A percentile compares a stretch with the other conserved stretches of the same genome.
Evolutionary conservation across 1,284 basidiomycete genomes (phyloP).

Genomic region (Flammula alnicola): DNA sequence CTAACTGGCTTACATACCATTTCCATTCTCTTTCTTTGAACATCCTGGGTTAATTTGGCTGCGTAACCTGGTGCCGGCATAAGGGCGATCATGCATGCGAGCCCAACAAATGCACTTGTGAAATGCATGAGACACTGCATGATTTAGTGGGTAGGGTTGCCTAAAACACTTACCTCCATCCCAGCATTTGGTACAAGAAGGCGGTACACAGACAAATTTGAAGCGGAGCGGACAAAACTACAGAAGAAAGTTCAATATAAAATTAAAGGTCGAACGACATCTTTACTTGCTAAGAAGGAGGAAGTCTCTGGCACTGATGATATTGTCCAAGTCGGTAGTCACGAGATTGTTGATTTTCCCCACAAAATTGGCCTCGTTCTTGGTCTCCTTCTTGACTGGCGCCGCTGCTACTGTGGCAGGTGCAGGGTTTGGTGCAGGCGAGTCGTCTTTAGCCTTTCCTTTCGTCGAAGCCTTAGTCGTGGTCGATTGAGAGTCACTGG

Average conservation of each 20-base stretch:
- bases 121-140: background rate
- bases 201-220: slow-evolving; percentile 33
- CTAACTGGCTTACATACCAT: no score
- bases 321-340: slow-evolving; percentile 45
- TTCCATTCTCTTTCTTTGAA: slow-evolving; percentile 35
- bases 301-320: slow-evolving; percentile 23
- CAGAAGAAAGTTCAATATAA: background rate
- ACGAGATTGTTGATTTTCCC: slow-evolving; percentile 36
- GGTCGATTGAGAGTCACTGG: background rate
- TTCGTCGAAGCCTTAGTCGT: background rate
- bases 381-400: slow-evolving; percentile 16
- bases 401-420: background rate
- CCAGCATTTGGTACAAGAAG: slow-evolving; percentile 55
- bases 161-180: slow-evolving; percentile 29
- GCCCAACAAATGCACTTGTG: slow-evolving; percentile 48
- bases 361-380: slow-evolving; percentile 19
- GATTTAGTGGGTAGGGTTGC: background rate
- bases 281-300: slow-evolving; percentile 17
- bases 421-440: background rate
- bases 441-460: slow-evolving; percentile 1
- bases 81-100: slow-evolving; percentile 52
- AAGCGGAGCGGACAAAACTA: slow-evolving; percentile 16
- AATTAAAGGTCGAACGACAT: background rate
- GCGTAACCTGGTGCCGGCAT: slow-evolving; percentile 58
- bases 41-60: slow-evolving; percentile 38